phyloP scores from a whole-genome alignment of 2,329 filamentous ascomycete genomes.

The Botrytis medusae region DNA sequence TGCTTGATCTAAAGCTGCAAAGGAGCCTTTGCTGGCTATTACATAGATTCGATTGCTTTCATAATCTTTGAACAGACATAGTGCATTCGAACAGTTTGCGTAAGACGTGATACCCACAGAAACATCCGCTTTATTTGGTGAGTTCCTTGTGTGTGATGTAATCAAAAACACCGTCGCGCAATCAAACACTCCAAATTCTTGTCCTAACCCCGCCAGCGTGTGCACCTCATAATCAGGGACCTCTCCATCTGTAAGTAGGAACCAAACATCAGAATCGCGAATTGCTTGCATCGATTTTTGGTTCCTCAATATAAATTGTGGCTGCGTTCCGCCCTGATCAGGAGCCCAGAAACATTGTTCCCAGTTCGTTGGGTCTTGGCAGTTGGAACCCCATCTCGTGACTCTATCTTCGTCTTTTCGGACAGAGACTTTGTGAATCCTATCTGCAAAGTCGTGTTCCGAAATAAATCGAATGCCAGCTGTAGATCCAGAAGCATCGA shows the following conservation, averaged over 20 bases:
- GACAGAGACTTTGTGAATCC: neutral
- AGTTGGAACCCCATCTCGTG: constrained; percentile 4
- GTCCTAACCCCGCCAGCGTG: neutral
- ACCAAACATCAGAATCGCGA: neutral
- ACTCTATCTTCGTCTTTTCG: constrained; percentile 2
- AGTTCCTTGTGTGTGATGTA: neutral
- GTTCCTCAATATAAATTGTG: neutral
- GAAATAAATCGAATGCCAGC: neutral
- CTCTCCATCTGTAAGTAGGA: constrained; percentile 6
- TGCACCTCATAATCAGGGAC: neutral
- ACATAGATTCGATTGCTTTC: neutral
- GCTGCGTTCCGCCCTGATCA: neutral
- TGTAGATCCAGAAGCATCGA: neutral
- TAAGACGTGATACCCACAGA: constrained; percentile 7
- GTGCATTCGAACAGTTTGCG: neutral
- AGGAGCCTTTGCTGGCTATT: constrained; percentile 2
- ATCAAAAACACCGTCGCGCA: constrained; percentile 2
- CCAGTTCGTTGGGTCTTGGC: neutral
- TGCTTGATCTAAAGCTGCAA: neutral
- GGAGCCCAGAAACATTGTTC: neutral
- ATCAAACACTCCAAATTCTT: neutral
- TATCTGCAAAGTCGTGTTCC: neutral
- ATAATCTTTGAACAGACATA: neutral
- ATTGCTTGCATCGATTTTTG: neutral
- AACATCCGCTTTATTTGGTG: neutral